Percentiles rank a stretch among this genome's conserved stretches.
Conservation (phyloP, 225 moss, liverwort and hornwort genomes). For the Straminergon stramineum region DNA sequence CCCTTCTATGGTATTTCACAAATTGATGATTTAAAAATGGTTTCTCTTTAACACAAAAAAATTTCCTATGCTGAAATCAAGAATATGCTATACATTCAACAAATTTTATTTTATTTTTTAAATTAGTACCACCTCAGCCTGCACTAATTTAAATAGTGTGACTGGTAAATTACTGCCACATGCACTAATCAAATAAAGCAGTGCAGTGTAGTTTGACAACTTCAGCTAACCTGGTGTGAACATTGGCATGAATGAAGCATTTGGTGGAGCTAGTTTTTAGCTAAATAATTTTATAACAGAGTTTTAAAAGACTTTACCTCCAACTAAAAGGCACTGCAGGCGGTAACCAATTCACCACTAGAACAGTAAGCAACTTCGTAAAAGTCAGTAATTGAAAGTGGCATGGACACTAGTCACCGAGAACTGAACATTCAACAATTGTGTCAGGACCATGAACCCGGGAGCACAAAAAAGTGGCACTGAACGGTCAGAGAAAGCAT, state of each 20-base stretch:
- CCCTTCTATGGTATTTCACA: too few relatives aligned
- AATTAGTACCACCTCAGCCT: neutral
- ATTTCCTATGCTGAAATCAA: neutral
- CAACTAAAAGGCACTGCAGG: neutral
- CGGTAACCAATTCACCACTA: neutral
- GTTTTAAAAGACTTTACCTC: neutral
- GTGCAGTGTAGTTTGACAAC: neutral
- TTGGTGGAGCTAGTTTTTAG: too few relatives aligned
- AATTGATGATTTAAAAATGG: neutral
- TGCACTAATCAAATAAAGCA: neutral
- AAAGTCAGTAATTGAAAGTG: neutral
- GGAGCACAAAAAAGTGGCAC: neutral
- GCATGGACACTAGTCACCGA: neutral
- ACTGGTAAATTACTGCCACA: neutral
- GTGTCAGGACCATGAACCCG: neutral
- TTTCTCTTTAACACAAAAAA: neutral
- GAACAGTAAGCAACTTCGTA: neutral
- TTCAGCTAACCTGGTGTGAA: neutral
- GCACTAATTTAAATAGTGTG: neutral
- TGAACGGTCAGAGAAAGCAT: neutral
- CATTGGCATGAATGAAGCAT: neutral
- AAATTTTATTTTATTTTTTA: neutral
- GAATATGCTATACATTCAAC: neutral
- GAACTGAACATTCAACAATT: neutral
- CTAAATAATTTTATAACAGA: neutral